Base-by-base conservation (phyloP, 495 filamentous ascomycete species). In the Glarea lozoyensis region DNA sequence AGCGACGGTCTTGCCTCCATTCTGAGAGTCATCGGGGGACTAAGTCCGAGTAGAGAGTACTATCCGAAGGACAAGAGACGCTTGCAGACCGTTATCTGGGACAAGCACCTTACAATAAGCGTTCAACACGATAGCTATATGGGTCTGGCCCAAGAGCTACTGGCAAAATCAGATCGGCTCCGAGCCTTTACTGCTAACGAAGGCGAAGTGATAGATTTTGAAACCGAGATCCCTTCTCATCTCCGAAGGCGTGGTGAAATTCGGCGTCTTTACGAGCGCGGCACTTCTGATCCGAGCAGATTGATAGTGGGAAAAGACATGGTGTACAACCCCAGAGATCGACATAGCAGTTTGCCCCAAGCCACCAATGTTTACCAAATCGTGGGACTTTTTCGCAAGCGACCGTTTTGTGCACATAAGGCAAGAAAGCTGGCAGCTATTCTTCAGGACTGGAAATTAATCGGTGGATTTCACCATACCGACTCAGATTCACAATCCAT, bases 61-160 rank as follows among this genome's bases (percentile, higher is more conserved):
- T 83, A 84, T 56, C 81, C 81, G 0, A 27, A 42, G 0, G 46
- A 72, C 29, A 40, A 68, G 21, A 56, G 57, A 22, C 61, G 62
- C 1, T 63, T 81, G 59, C 75, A 82, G 47, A 60, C 16, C 10
- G 67, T 76, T 1, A 21, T 10, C 0, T 83, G 78, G 76, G 31
- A 62, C 17, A 24, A 39, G 3, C 4, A 62, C 0, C 43, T 79
- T 3, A 69, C 71, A 0, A 50, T 53, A 1, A 61, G 60, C 0
- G 69, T 75, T 3, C 78, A 82, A 42, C 63, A 76, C 51, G 76
- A 79, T n/a, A 56, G 50, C 1, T 77, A 64, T 30, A 30, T 51
- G 4, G 17, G 40, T 2, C 3, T 70, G 0, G 58, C 74, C 21
- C 50, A 69, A 21, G 36, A 45, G 0, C 74, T 81, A 11, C 27